Evolutionary conservation across 257 asterid genomes (phyloP), one percentile per base, ranked within the genome.

Genomic region (Mentha longifolia): DNA sequence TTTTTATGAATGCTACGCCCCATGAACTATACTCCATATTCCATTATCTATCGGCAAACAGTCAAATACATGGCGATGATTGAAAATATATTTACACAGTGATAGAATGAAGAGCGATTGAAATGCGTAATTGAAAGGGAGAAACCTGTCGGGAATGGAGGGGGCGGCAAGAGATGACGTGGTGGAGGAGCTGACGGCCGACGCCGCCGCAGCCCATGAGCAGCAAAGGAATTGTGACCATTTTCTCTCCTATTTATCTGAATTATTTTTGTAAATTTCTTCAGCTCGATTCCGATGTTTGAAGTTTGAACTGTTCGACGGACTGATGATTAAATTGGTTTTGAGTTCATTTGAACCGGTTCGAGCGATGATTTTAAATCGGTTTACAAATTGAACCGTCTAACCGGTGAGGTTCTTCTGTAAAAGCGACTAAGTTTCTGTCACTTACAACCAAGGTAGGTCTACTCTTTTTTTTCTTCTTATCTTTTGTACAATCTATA

Each of bases 131-230:
- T 57, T 8, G 13, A 37, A 41, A 16, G 4, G 76, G 10, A 35
- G 31, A n/a, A 54, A 93, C 97, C 91, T 81, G 88, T 25, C 80
- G 83, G 79, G 82, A 65, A 17, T 89, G 98, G 81, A 94, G 91
- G 31, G 78, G 61, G 54, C 97, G 90, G 79, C 92, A 87, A 67
- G 91, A 83, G 70, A 89, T 75, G 84, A 94, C 86, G 78, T 94
- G 97, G 70, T 79, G 86, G 80, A 94, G 87, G 69, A 94, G 96
- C 42, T 89, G 97, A 54, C 96, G 92, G 72, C 96, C 98, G 43
- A 91, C 96, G 71, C 97, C 96, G 68, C 97, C 98, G 79, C 95
- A 91, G 33, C 97, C 97, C 89, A 93, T 82, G 76, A 94, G 58
- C 73, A 93, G 67, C 78, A 93, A 20, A 6, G 97, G 76, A 62